Base-by-base conservation (phyloP, 176 grass and related monocot genomes). In the Paspalum notatum region DNA sequence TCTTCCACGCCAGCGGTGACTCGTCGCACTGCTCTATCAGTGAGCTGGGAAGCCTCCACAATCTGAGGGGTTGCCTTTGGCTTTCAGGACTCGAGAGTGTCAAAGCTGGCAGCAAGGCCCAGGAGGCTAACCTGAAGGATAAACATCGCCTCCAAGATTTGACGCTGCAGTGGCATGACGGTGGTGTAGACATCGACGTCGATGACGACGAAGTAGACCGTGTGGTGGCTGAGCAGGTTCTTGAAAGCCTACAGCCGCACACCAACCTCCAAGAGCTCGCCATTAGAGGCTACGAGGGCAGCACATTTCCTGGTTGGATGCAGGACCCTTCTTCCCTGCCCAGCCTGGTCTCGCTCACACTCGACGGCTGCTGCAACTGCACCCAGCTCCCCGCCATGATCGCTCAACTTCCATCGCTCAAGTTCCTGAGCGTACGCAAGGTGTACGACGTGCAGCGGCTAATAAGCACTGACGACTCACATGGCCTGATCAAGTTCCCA, bases 361-460 rank as follows among this genome's bases (percentile, higher is more conserved):
- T 91, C 1, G 63, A 62, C 47, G 21, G 76, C 32, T 85, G 85
- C 63, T 72, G 47, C 62, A 81, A 73, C 20, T 88, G 65, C 78
- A 55, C n/a, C 55, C 11, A 38, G 14, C 63, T 91, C 13, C 85
- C 82, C 1, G 17, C 32, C 4, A 25, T 32, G 32, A 32, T 91
- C 5, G 72, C 65, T 8, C 59, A 82, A 20, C 51, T 86, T 1
- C 56, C 77, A 58, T 82, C 66, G 3, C 78, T 88, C 1, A 83
- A 59, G 77, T 47, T 64, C 17, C 78, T 85, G 26, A 48, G 48
- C 37, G 6, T 82, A 64, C 47, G 62, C 5, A 62, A 55, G 45
- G 58, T 63, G 45, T 20, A 76, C 8, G 54, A 26, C 1, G 39
- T 63, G 24, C 26, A 62, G n/a, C 1, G 0, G 0, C 15, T 87